phyloP scores from a whole-genome alignment of 345 rosid genomes.

The Salix viminalis region DNA sequence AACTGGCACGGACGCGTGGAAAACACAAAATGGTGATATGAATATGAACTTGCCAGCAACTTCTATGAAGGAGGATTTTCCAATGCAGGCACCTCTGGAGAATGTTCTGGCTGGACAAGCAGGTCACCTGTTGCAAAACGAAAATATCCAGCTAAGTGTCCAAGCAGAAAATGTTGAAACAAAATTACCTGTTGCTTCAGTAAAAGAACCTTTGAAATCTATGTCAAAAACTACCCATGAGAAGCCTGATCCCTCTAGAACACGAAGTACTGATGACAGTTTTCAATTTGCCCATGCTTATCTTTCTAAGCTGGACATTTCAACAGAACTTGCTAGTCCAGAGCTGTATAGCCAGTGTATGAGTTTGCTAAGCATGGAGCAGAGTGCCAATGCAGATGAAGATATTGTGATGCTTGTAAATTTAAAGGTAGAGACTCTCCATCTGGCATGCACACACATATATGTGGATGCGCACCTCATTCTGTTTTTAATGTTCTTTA shows the following conservation, averaged over 20 bases:
- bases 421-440: constrained; percentile 49
- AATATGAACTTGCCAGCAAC: constrained; percentile 48
- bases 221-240: constrained; percentile 32
- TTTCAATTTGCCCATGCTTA: constrained; percentile 38
- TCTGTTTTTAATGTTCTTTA: constrained; percentile 4
- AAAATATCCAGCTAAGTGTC: constrained; percentile 32
- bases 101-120: constrained; percentile 45
- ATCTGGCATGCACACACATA: background rate
- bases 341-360: constrained; percentile 54
- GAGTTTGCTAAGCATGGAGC: constrained; percentile 37
- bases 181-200: constrained; percentile 37
- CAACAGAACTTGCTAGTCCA: constrained; percentile 62
- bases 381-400: constrained; percentile 33
- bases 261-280: constrained; percentile 22
- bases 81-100: constrained; percentile 45
- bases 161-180: constrained; percentile 46
- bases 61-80: constrained; percentile 55
- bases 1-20: constrained; percentile 64
- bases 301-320: constrained; percentile 84
- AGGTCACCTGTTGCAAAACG: constrained; percentile 35
- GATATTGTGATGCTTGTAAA: constrained; percentile 45
- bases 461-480: background rate
- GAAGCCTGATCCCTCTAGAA: constrained; percentile 35
- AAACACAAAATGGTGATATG: constrained; percentile 66
- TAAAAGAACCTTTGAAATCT: constrained; percentile 35